Percentiles rank a stretch among this genome's conserved stretches.
phyloP scores from a whole-genome alignment of 805 yeast genomes.

The Candida ulmi region DNA sequence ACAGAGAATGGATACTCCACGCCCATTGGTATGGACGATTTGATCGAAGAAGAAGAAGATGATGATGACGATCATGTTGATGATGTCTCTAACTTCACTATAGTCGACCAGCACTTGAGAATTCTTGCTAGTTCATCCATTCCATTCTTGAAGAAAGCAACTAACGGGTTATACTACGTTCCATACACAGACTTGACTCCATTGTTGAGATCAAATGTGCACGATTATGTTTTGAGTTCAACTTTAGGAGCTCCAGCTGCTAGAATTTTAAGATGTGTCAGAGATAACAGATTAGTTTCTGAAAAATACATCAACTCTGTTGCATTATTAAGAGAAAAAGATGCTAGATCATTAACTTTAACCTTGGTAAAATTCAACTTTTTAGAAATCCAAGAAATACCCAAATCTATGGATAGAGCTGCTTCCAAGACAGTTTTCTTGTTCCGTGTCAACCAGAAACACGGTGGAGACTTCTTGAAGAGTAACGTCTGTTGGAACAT shows the following conservation, averaged over 20 bases:
- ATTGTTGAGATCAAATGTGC: conserved; percentile 40
- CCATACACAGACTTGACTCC: conserved; percentile 53
- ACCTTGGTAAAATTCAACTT: conserved; percentile 63
- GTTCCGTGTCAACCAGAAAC: conserved; percentile 62
- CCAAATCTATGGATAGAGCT: conserved; percentile 85
- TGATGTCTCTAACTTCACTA: conserved; percentile 26
- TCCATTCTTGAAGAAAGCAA: conserved; percentile 56
- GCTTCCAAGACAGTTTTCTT: conserved; percentile 83
- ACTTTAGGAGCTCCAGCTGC: conserved; percentile 63
- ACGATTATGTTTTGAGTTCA: conserved; percentile 52
- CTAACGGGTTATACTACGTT: conserved; percentile 52
- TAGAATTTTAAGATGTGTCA: conserved; percentile 72
- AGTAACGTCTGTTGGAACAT: conserved; percentile 42
- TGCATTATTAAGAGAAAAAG: conserved; percentile 73
- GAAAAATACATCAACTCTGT: conserved; percentile 75
- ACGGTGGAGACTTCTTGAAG: conserved; percentile 41
- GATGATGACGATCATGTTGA: conserved; percentile 23
- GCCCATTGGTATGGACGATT: conserved; percentile 14
- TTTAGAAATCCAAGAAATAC: conserved; percentile 88
- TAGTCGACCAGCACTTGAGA: conserved; percentile 62
- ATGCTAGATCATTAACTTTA: conserved; percentile 66
- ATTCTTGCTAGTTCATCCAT: conserved; percentile 50
- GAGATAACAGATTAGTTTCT: conserved; percentile 65
- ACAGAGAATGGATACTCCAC: conserved; percentile 32
- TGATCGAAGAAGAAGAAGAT: conserved; percentile 18